Evolutionary conservation across 1,284 basidiomycete species (phyloP), one percentile per base, ranked within the genome.

Genomic region (Moniliophthora roreri): DNA sequence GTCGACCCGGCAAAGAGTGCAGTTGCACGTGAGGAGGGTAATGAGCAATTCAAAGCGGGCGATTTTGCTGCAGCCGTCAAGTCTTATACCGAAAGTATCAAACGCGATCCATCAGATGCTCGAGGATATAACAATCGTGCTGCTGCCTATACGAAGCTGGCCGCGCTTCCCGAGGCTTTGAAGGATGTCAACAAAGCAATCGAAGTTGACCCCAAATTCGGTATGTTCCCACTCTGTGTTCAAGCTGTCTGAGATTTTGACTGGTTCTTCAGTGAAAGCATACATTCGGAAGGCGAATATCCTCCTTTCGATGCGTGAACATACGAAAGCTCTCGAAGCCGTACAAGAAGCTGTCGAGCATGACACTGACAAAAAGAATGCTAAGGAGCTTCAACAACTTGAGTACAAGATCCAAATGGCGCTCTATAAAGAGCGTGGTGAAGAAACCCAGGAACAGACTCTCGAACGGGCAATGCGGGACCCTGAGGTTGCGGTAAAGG

Each of bases 121-220:
- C 81, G 90, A 59, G 94, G 92, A 13, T 99, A 97, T 79, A 98
- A 95, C 67, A 99, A 99, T 78, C 88, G 97, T 52, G 93, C 97
- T 15, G 91, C 94, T 28, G 95, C 95, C 18, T 98, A 98, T 75
- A 94, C 91, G 69, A 99, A 99, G 75, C 85, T 99, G 24, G 82
- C 84, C 36, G 97, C 97, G 2, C 73, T 98, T 18, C 92, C 95
- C 9, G 97, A 99, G 70, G 97, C 96, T 1, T 81, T 99, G 65
- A 98, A 98, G 73, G 97, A 99, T 66, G 88, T 87, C 24, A 87
- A 99, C 52, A 85, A 91, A 69, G 95, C 97, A 18, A 96, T 99
- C 77, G 88, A 88, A 71, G 84, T 92, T 45, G 96, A 99, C 72
- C 85, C 91, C 35, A 81, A 80, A 46, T 96, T 96, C 64, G 80